phyloP scores from a whole-genome alignment of 2,329 filamentous ascomycete genomes.

The Periglandula ipomoeae region DNA sequence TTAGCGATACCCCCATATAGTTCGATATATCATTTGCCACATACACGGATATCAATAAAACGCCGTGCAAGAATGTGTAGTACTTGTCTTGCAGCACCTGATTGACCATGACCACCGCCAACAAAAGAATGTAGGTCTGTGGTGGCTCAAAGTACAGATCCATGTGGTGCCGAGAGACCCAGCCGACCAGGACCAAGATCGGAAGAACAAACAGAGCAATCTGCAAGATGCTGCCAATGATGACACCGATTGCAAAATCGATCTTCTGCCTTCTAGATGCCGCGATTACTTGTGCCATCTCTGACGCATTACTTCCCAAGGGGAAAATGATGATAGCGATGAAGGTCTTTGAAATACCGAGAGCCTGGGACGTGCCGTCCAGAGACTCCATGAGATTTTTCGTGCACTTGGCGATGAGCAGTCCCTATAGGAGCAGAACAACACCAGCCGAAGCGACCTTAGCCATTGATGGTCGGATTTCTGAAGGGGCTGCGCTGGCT shows the following conservation, averaged over 20 bases:
- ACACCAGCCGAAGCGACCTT: conserved; percentile 2
- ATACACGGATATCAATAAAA: conserved; percentile 11
- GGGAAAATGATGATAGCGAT: conserved; percentile 11
- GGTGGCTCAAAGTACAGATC: conserved; percentile 11
- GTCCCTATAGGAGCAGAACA: conserved; percentile 1
- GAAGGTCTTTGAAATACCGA: conserved; percentile 10
- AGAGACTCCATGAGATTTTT: conserved; percentile 9
- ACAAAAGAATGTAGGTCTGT: conserved; percentile 11
- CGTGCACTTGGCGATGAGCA: conserved; percentile 10
- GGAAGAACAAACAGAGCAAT: conserved; percentile 12
- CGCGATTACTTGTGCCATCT: conserved; percentile 11
- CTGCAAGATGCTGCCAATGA: conserved; percentile 12
- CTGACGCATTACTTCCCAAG: conserved; percentile 10
- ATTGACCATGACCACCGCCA: conserved; percentile 11
- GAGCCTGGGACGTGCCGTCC: conserved; percentile 4
- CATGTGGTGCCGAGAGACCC: conserved; percentile 7
- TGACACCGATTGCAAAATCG: conserved; percentile 11
- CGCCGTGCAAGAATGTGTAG: conserved; percentile 11
- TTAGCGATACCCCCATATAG: background rate
- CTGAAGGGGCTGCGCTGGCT: background rate
- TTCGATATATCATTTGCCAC: background rate
- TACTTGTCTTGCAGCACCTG: conserved; percentile 11
- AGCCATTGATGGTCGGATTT: conserved; percentile 6
- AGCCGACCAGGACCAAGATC: conserved; percentile 9
- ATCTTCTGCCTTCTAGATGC: conserved; percentile 10